Evolutionary conservation across 805 yeast genomes (phyloP).

Genomic region (Pichia paraexigua): DNA sequence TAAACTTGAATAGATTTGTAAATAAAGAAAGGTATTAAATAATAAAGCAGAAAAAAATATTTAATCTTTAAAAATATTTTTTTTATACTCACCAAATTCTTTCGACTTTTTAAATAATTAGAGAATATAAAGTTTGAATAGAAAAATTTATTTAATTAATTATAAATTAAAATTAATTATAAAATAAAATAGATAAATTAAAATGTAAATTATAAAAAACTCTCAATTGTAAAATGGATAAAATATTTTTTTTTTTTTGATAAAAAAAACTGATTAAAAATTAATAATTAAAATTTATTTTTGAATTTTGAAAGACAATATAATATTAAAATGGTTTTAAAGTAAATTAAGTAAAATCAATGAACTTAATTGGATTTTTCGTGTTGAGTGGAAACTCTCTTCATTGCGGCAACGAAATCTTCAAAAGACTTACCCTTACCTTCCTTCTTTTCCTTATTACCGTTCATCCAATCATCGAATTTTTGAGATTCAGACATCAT

Average conservation of each 20-base stretch:
- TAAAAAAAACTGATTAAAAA: neutral
- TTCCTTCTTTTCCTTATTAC: slow-evolving; percentile 54
- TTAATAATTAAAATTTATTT: neutral
- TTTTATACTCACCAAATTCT: too few species aligned
- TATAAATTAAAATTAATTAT: neutral
- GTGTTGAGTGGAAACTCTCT: slow-evolving; percentile 82
- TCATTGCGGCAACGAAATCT: slow-evolving; percentile 78
- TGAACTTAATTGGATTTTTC: slow-evolving; percentile 55
- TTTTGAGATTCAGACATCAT: slow-evolving; percentile 75
- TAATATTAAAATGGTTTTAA: neutral
- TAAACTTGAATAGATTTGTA: neutral
- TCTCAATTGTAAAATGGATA: neutral
- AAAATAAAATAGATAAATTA: neutral
- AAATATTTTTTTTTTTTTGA: neutral
- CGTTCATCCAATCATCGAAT: slow-evolving; percentile 79
- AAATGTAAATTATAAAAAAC: neutral
- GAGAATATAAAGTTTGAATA: too few species aligned
- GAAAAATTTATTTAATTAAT: neutral
- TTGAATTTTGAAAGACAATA: neutral
- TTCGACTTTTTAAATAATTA: too few species aligned
- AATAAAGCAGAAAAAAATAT: neutral
- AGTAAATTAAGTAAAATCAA: slow-evolving; percentile 9
- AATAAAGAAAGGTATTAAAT: neutral
- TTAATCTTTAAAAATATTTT: too few species aligned
- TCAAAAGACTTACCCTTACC: slow-evolving; percentile 57